A percentile compares a stretch with the other conserved stretches of the same genome.
phyloP scores from a whole-genome alignment of 139 green algal genomes.

The Asterochloris sp. region DNA sequence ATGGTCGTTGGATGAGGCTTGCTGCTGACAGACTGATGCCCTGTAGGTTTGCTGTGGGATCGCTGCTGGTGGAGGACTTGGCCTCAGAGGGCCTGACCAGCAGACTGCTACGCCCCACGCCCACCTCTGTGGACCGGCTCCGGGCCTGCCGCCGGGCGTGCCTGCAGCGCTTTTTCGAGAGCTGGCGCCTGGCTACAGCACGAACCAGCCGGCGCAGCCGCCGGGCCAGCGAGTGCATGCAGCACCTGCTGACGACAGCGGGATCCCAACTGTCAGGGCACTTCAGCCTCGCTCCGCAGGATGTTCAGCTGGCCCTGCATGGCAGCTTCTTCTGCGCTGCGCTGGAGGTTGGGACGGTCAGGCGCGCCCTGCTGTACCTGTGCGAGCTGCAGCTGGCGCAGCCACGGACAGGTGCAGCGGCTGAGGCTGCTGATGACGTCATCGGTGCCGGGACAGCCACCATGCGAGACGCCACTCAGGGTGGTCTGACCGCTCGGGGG shows the following conservation, averaged over 20 bases:
- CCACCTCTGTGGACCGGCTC: conserved; percentile 9
- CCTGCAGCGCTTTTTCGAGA: conserved; percentile 20
- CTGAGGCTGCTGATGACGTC: too few species aligned
- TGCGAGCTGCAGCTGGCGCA: conserved; percentile 6
- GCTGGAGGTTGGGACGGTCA: conserved; percentile 14
- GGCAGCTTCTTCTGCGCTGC: conserved; percentile 19
- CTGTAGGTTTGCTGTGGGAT: conserved; percentile 15
- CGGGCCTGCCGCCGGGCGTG: conserved; percentile 3
- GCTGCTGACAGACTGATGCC: background rate
- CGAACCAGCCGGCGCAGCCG: background rate
- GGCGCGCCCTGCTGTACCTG: conserved; percentile 15
- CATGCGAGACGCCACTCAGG: too few species aligned
- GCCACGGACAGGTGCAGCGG: background rate
- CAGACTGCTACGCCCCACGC: background rate
- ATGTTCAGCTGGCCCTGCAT: background rate
- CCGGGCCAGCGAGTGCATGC: conserved; percentile 8
- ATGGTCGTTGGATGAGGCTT: background rate
- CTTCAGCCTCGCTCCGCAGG: conserved; percentile 5
- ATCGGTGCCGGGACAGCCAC: too few species aligned
- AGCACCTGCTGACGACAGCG: conserved; percentile 15
- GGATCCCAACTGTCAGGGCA: conserved; percentile 8
- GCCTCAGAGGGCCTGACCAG: background rate
- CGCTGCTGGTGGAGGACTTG: conserved; percentile 14
- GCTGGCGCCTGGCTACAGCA: conserved; percentile 4
- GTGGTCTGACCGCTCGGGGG: too few species aligned